Evolutionary conservation across 2,329 filamentous ascomycete species (phyloP), one percentile per base, ranked within the genome.

Genomic region (Xylariomycetidae sp.): DNA sequence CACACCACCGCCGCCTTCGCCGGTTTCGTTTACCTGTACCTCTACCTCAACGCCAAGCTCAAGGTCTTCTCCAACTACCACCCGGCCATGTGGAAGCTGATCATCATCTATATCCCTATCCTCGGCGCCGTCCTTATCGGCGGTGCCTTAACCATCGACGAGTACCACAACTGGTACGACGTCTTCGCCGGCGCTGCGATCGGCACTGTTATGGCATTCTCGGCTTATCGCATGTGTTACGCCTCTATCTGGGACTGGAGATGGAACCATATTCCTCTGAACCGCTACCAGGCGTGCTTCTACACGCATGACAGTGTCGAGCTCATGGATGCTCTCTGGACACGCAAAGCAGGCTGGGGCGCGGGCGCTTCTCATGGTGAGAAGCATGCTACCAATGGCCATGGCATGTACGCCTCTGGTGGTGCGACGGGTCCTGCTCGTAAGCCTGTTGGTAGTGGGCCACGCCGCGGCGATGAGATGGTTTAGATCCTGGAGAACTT

Each of bases 21-120:
- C 0, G 82, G 81, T 5, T 82, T 85, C 46, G 69, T 85, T 15
- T 88, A 75, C 52, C 62, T 88, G 3, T 82, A 72, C 45, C 65
- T 88, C 2, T 88, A 87, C 62, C 72, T 88, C 27, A 88, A 88
- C 56, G 83, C 80, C 30, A 88, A 88, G 64, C 69, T 88, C 45
- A 88, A 87, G 67, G 73, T 86, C 36, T 86, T 80, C 48, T 64
- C 74, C 42, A 82, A 85, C 64, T 82, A 83, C 54, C 82, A 86
- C 51, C 76, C 83, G 0, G 67, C 77, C 10, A 77, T 85, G 70
- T 87, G 82, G 83, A 87, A 87, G 61, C 59, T 86, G 10, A 64
- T 82, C 19, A 71, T 67, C 12, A 63, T 77, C 16, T 83, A 82
- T 48, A 69, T 75, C 0, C 83, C 84, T 0, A 59, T 88, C 3